Evolutionary conservation across 2,329 filamentous ascomycete genomes (phyloP), one percentile per base, ranked within the genome.

Genomic region (Daldinia sp.): DNA sequence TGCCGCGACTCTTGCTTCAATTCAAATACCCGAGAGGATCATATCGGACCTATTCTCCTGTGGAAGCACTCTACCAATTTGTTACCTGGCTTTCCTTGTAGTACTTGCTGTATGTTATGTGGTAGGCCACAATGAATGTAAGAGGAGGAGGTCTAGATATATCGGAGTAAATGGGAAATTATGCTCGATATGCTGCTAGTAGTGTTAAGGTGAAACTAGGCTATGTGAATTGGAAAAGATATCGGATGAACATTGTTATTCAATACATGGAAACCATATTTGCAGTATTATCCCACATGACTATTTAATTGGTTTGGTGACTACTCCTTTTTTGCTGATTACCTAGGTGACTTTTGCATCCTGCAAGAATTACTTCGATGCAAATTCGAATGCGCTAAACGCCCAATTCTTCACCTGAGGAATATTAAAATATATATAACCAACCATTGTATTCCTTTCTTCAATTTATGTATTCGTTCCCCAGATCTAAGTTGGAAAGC

Each of bases 181-280:
- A 15, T 5, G 2, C 23, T 28, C 13, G 2, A 12, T 28, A 48
- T 6, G 37, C 4, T 6, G 5, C 15, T 15, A 26, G 4, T 15
- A 28, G 41, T 10, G 20, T 48, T 6, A 6, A 6, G 4, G 26
- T n/a, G 15, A 30, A 9, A 51, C 46, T 26, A 12, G 26, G 46
- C 9, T 33, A 51, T 18, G 28, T 15, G 4, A 33, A 18, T 33
- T 33, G 15, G 12, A 15, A 51, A 33, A 10, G 6, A 33, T 9
- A 51, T 33, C 46, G 28, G 46, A 51, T 33, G 46, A 51, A 51
- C 26, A 4, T 4, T 51, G 46, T 6, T 33, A 51, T 51, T 33
- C 46, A 51, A 51, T 51, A 51, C 46, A 33, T 12, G 9, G 5
- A 51, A 33, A 30, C 1, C 13, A 18, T 51, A 33, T 51, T 51